Evolutionary conservation across 441 rosid genomes (phyloP).

Genomic region (Adansonia grandidieri): DNA sequence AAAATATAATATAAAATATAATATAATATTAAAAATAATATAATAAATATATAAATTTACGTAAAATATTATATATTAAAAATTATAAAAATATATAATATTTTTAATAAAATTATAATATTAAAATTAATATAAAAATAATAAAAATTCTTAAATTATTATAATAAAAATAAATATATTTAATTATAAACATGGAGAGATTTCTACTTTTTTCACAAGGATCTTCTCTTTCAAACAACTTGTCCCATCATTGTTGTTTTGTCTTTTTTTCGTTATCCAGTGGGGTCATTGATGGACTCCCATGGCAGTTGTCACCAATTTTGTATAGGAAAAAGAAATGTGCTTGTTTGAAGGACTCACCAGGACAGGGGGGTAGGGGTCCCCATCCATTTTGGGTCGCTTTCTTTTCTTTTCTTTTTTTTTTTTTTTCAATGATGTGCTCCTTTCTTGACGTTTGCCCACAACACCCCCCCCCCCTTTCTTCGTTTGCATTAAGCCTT

Average conservation of each 20-base stretch:
- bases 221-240: not conserved
- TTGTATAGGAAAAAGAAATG: no score
- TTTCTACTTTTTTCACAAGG: not conserved
- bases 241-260: constrained; percentile 1
- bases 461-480: not conserved
- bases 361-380: not conserved
- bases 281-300: not conserved
- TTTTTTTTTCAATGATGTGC: no score
- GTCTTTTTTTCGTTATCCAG: not conserved
- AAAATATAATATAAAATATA: no score
- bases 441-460: not conserved
- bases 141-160: no score
- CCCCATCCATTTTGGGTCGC: not conserved
- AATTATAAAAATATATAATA: no score
- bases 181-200: not conserved
- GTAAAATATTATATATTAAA: no score
- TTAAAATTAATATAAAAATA: no score
- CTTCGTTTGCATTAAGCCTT: not conserved
- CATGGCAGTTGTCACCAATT: not conserved
- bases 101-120: no score
- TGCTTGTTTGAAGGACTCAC: not conserved
- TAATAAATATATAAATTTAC: no score
- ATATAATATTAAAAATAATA: no score
- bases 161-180: no score
- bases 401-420: not conserved